Base-by-base conservation (phyloP, 2,329 filamentous ascomycete genomes). In the Botrytis byssoidea region DNA sequence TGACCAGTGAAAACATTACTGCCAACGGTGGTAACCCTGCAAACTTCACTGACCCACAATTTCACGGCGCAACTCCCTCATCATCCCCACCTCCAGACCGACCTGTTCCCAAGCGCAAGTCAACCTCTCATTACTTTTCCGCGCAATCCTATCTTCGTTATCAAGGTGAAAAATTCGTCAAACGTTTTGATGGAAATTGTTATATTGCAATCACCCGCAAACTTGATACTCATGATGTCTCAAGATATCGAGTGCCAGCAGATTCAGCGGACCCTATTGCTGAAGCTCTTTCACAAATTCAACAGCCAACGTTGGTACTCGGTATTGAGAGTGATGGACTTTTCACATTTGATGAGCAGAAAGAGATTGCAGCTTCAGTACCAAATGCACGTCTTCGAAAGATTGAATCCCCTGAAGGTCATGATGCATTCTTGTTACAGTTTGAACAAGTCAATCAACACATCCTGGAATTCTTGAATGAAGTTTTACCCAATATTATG, bases 121-220 rank as follows among this genome's bases (percentile, higher is more conserved):
- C 82, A 10, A 88, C 89, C 0, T 90, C 91, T 12, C 96, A 93
- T n/a, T 98, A 98, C 83, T 99, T 98, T 83, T 98, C 96, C 0
- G 96, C 96, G 0, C 96, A 99, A 82, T 98, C 95, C 0, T 99
- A 99, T 83, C 88, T 99, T 61, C 92, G 96, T 32, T 99, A 99
- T 83, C 96, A 99, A 83, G 95, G 94, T 73, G 89, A 92, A 79
- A 99, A 99, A 83, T 99, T 99, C 79, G 96, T 98, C 79, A 94
- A 93, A 82, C 92, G 96, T 16, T 99, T 98, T 82, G 96, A 99
- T 83, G 93, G 94, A 79, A 99, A 99, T 83, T 99, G 96, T 85
- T 99, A 99, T 85, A 98, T 99, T 78, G 95, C 96, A 77, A 98
- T 99, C 83, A 98, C 96, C 7, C 92, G 96, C 79, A 99, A 99